These are phyloP conservation scores for Calocybe gangraenosa DNA, from an alignment of 768 basidiomycete species.

Conservation along the genomic window DNA sequence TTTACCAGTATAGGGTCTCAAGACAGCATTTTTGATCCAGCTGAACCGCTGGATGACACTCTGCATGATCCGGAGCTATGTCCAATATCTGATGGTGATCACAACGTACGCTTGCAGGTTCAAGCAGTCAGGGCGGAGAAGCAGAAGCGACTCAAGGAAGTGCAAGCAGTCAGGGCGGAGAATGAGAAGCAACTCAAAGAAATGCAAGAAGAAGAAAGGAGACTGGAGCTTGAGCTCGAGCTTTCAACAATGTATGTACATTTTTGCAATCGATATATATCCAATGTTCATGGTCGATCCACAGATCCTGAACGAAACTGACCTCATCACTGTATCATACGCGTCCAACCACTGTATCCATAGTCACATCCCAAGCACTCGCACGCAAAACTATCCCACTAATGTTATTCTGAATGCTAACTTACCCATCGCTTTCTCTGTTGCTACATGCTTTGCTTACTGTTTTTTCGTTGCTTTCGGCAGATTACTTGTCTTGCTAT, in stretches of 20 bases:
- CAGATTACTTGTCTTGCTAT: too few relatives aligned
- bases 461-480: too few relatives aligned
- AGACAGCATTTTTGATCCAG: background rate
- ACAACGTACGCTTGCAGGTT: background rate
- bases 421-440: too few relatives aligned
- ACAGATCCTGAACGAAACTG: background rate
- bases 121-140: conserved; percentile 1
- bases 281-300: background rate
- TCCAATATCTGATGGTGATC: background rate
- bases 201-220: conserved; percentile 20
- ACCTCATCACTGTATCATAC: background rate
- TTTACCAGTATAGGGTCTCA: background rate
- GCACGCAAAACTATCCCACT: too few relatives aligned
- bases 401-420: too few relatives aligned
- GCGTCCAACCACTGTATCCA: conserved; percentile 10
- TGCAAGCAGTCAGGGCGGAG: background rate
- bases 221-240: conserved; percentile 29
- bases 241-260: conserved; percentile 17
- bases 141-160: too few relatives aligned
- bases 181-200: too few relatives aligned
- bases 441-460: too few relatives aligned
- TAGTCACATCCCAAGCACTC: background rate
- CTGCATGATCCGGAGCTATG: too few relatives aligned
- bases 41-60: background rate
- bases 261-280: background rate